Base-by-base conservation (phyloP, 2,329 filamentous ascomycete species). In the Xylaria sp. region DNA sequence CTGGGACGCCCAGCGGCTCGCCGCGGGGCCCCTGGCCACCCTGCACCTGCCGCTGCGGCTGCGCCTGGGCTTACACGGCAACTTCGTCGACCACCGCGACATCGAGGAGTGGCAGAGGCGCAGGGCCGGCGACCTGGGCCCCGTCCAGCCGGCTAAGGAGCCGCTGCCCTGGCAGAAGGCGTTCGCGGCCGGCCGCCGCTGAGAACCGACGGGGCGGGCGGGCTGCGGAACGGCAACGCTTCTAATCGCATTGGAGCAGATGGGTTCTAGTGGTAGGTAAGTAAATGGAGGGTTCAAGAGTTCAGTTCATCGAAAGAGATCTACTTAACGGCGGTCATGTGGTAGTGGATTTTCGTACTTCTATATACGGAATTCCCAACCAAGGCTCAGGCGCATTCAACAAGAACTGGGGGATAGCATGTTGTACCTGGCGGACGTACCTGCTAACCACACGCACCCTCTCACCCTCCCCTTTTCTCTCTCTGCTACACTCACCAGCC, bases 51-150 rank as follows among this genome's bases (percentile, higher is more conserved):
- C 75, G 1, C 52, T 77, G 20, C 71, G 73, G 60, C 62, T 77
- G 44, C 71, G 74, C 21, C 57, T 76, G 16, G 74, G 74, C 0
- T 63, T 77, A 11, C 75, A 77, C 39, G 74, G 75, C 2, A 77
- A 76, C 60, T 77, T 75, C 54, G 74, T 76, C 2, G 71, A 73
- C 37, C 67, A 74, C 26, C 57, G 67, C 0, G 74, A 77, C 19
- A 76, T 78, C n/a, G 74, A 77, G 34, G 68, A 65, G 20, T 78
- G 76, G 76, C 62, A 70, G 56, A 54, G 59, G 54, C 63, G 74
- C 16, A 69, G 76, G 26, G 65, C 63, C 6, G 72, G 72, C 0
- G 74, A 74, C 19, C 39, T 77, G n/a, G 76, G 75, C 0, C 72
- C 72, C 0, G 73, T 72, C 16, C 64, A 66, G 62, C 55, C 64